A percentile compares a stretch with the other conserved stretches of the same genome.
Evolutionary conservation across 805 yeast genomes (phyloP).

Genomic region (Suhomyces tanzawaensis): DNA sequence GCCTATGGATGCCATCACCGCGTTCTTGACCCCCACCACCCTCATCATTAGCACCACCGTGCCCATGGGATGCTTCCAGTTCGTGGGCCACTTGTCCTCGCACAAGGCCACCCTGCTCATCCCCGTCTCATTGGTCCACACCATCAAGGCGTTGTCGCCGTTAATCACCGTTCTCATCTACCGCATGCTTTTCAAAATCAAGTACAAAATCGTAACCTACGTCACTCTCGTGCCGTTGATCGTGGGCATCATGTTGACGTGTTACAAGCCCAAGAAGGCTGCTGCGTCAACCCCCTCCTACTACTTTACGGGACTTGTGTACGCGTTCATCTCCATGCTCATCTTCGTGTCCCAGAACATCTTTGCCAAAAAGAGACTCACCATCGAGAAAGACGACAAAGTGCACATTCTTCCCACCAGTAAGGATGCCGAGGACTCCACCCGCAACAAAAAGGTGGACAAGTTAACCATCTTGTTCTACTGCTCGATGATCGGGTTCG

Average conservation of each 20-base stretch:
- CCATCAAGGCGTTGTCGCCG: constrained; percentile 90
- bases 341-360: constrained; percentile 78
- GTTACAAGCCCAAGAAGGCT: constrained; percentile 46
- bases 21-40: constrained; percentile 53
- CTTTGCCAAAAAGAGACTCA: constrained; percentile 71
- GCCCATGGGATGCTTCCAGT: constrained; percentile 95
- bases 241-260: constrained; percentile 79
- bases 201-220: constrained; percentile 67
- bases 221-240: constrained; percentile 76
- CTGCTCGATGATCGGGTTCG: constrained; percentile 69
- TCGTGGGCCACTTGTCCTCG: constrained; percentile 84
- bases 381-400: constrained; percentile 36
- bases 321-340: constrained; percentile 55
- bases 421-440: constrained; percentile 13
- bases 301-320: constrained; percentile 41
- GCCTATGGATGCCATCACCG: constrained; percentile 22
- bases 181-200: constrained; percentile 54
- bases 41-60: constrained; percentile 62
- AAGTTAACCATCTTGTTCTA: constrained; percentile 69
- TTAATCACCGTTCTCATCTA: constrained; percentile 82
- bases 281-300: constrained; percentile 13
- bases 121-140: constrained; percentile 94
- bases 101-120: constrained; percentile 90
- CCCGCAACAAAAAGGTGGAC: constrained; percentile 54
- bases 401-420: constrained; percentile 20